Evolutionary conservation across 495 filamentous ascomycete genomes (phyloP), one percentile per base, ranked within the genome.

Genomic region (Trichoderma gamsii): DNA sequence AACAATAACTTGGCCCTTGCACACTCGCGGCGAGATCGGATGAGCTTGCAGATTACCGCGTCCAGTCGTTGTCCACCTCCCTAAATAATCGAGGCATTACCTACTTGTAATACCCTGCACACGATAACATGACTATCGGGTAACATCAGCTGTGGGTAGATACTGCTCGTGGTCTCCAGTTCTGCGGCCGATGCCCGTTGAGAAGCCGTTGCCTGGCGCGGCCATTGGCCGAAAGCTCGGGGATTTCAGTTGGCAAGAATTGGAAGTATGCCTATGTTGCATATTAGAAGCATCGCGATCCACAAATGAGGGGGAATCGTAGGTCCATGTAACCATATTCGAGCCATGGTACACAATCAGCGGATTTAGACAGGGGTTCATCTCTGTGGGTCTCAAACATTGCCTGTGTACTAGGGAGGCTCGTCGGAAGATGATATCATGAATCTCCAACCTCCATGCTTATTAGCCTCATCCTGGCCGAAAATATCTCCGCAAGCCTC

Each of bases 281-380:
- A 27, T 32, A 29, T 32, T 11, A 23, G 11, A 15, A 61, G 56
- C 56, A 32, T 61, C 56, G 27, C 27, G 25, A 15, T 61, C 56
- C 56, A 61, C 56, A 61, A 61, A 32, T 61, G 56, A 61, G 56
- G 56, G 56, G 56, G 25, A 61, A 15, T 61, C n/a, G 25, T 18
- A 29, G 13, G 5, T 61, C 25, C 25, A 32, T 61, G 56, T 61
- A 61, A 32, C 56, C 56, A 61, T 61, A 23, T 23, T 32, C 25
- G n/a, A 52, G 49, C 21, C 25, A 11, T 21, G 18, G 21, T 21
- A 52, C 21, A 52, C 3, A 32, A 3, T 6, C 1, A 29, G 15
- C 11, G 9, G 25, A 61, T 61, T 15, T 32, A 32, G 27, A 61
- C 56, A 61, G 56, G 56, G 56, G 27, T 61, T 32, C 21, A 18